phyloP scores from a whole-genome alignment of 176 grass and related monocot genomes.

The Neostapfia colusana region DNA sequence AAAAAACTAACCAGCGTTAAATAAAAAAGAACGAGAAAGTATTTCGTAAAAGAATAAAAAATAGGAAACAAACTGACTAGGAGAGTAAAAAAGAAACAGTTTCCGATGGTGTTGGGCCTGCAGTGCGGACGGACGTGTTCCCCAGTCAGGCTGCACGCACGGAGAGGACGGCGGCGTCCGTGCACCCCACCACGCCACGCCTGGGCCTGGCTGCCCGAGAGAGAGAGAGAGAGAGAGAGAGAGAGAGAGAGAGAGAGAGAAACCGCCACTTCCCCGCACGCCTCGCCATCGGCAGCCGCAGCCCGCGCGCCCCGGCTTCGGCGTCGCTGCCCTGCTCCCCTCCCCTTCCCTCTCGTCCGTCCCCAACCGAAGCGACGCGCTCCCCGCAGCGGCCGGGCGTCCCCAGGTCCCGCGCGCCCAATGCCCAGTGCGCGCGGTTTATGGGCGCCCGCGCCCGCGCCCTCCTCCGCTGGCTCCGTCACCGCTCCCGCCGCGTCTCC shows the following conservation, averaged over 20 bases:
- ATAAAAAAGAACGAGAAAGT: too few species aligned
- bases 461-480: conserved; percentile 63
- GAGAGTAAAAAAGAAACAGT: background rate
- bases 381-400: conserved; percentile 40
- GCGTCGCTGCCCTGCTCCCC: conserved; percentile 6
- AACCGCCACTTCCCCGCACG: background rate
- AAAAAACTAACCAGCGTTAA: too few species aligned
- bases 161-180: too few species aligned
- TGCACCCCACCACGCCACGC: background rate
- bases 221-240: too few species aligned
- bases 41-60: background rate
- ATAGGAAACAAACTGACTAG: too few species aligned
- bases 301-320: too few species aligned
- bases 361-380: conserved; percentile 24
- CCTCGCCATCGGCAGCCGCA: too few species aligned
- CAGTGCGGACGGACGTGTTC: background rate
- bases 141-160: background rate
- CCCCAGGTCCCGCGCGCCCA: conserved; percentile 35
- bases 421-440: conserved; percentile 45
- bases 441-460: conserved; percentile 58
- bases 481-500: conserved; percentile 69
- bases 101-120: background rate
- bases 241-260: too few species aligned
- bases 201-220: too few species aligned
- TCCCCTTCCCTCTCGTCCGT: background rate